These are phyloP conservation scores for Fusarium verticillioides DNA, from an alignment of 2,329 filamentous ascomycete genomes.

Conservation along the genomic window DNA sequence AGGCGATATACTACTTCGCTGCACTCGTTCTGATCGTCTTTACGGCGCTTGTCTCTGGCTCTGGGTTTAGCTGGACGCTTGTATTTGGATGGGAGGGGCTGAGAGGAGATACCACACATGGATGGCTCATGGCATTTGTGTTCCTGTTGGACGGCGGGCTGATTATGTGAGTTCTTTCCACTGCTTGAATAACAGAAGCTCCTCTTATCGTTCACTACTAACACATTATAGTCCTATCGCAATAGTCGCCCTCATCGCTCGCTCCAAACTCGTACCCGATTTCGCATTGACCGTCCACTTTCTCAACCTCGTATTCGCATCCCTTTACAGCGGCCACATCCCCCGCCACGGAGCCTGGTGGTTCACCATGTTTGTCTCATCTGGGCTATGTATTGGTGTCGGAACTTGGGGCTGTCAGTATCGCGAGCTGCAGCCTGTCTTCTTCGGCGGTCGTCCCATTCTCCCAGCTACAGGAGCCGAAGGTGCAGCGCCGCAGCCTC, in stretches of 20 bases:
- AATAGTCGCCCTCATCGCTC: slow-evolving; percentile 83
- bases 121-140: slow-evolving; percentile 68
- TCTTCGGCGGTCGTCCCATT: slow-evolving; percentile 74
- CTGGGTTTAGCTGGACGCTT: slow-evolving; percentile 63
- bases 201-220: not conserved
- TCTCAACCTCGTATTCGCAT: slow-evolving; percentile 81
- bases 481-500: slow-evolving; percentile 32
- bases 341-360: slow-evolving; percentile 90
- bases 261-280: slow-evolving; percentile 94
- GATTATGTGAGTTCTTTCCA: slow-evolving; percentile 56
- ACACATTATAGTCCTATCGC: slow-evolving; percentile 74
- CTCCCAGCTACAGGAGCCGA: slow-evolving; percentile 45
- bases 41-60: slow-evolving; percentile 67
- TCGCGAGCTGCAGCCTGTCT: slow-evolving; percentile 88
- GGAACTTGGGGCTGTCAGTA: slow-evolving; percentile 94
- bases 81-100: slow-evolving; percentile 69
- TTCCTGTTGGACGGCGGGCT: slow-evolving; percentile 67
- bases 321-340: slow-evolving; percentile 79
- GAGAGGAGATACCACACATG: slow-evolving; percentile 70
- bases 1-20: slow-evolving; percentile 65
- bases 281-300: slow-evolving; percentile 91
- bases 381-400: slow-evolving; percentile 63
- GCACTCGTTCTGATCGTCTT: slow-evolving; percentile 67
- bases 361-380: slow-evolving; percentile 65
- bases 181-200: not conserved